Base-by-base conservation (phyloP, 2,329 filamentous ascomycete species). In the Clarireedia sp. region DNA sequence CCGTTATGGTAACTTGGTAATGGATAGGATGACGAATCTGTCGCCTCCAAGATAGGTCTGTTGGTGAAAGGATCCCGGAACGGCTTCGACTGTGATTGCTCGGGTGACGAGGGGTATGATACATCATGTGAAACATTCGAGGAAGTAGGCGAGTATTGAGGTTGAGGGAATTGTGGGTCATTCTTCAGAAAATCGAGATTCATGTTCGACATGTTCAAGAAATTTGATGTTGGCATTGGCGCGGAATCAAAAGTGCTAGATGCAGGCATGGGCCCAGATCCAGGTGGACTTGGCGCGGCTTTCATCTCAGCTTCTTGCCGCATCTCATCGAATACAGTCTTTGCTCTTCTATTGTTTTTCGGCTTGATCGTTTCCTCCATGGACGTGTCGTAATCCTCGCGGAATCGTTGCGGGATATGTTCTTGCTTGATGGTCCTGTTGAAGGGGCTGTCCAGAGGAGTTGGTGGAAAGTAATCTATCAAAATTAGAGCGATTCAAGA, bases 321-420 rank as follows among this genome's bases (percentile, higher is more conserved):
- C 74, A 83, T 77, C 51, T 81, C 78, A 47, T 82, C 77, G 62
- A 85, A 85, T 55, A 80, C 73, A 33, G 73, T 77, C 58, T 76
- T 75, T 37, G 74, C 69, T 40, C 75, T 73, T 56, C 68, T 72
- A 58, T 74, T 76, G 33, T 68, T 64, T 29, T 71, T 73, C 5
- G 82, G 81, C 70, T 83, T 85, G 63, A 85, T 75, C 0, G 82
- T 85, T 68, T 83, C 81, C 64, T 85, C 81, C 78, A 83, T 81
- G 14, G 81, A 83, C 68, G 82, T 81, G 63, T 86, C 82, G 60
- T 83, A 83, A 46, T 75, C 76, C 24, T 84, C 80, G 2, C 76
- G 68, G 64, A 86, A 86, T 53, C 85, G 73, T 63, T 76, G 73
- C 50, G 62, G 63, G 23, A 63, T 63, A 23, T 64, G 62, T 19